These are phyloP conservation scores for Pontederia paniculata DNA, from an alignment of 176 grass and related monocot genomes.

Conservation along the genomic window DNA sequence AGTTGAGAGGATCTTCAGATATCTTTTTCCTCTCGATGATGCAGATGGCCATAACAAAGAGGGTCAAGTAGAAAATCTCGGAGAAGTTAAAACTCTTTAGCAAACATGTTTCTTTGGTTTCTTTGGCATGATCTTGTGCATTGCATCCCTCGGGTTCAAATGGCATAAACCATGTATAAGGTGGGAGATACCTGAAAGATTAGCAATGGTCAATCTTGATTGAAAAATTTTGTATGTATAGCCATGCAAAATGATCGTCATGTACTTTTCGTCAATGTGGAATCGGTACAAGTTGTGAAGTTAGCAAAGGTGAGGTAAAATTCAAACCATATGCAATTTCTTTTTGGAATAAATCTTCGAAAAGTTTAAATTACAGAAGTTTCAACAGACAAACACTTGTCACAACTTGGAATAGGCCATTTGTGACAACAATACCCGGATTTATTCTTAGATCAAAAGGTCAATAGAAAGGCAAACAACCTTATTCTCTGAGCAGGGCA, in stretches of 20 bases:
- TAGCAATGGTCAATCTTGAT: too few species aligned
- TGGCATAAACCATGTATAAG: slow-evolving; percentile 46
- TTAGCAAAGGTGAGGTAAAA: too few species aligned
- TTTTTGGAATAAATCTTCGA: too few species aligned
- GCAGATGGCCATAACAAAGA: slow-evolving; percentile 50
- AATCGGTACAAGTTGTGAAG: too few species aligned
- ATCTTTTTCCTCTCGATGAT: slow-evolving; percentile 42
- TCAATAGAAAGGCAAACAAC: too few species aligned
- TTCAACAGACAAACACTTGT: too few species aligned
- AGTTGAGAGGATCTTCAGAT: slow-evolving; percentile 49
- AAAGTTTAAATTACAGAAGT: too few species aligned
- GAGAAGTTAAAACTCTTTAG: slow-evolving; percentile 33
- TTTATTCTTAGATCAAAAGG: too few species aligned
- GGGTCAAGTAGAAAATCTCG: slow-evolving; percentile 33
- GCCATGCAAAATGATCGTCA: neutral
- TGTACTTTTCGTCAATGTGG: neutral
- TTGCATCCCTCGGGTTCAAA: slow-evolving; percentile 25
- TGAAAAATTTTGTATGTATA: neutral
- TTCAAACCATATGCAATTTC: too few species aligned
- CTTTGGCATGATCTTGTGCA: neutral
- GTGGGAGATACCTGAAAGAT: slow-evolving; percentile 53
- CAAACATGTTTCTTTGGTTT: slow-evolving; percentile 17
- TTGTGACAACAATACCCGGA: too few species aligned
- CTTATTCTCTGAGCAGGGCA: too few species aligned
- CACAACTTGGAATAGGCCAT: too few species aligned